Conservation (phyloP, 495 filamentous ascomycete genomes). For the Extremus antarcticus region DNA sequence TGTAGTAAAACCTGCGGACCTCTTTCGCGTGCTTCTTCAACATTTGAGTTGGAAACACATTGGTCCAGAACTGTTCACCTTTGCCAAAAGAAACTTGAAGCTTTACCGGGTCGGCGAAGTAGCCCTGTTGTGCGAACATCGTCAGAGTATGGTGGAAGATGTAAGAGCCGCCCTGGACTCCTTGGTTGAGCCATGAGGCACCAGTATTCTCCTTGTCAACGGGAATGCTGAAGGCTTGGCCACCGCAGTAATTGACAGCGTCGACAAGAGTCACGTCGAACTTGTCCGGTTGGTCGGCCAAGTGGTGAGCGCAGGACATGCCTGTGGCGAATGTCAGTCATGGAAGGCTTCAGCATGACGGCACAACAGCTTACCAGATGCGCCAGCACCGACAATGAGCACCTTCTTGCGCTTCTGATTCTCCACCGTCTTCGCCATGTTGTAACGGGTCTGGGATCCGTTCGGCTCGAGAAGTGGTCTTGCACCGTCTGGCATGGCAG, state of each 20-base stretch:
- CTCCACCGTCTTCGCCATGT: constrained; percentile 19
- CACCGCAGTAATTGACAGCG: constrained; percentile 55
- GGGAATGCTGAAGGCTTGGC: constrained; percentile 69
- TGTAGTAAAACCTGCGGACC: constrained; percentile 52
- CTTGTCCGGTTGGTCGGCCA: constrained; percentile 61
- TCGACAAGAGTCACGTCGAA: constrained; percentile 71
- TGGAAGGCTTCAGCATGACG: not conserved
- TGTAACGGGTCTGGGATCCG: constrained; percentile 18
- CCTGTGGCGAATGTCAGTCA: constrained; percentile 19
- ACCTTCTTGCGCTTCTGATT: constrained; percentile 25
- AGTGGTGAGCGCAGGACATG: constrained; percentile 64
- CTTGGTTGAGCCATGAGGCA: constrained; percentile 71
- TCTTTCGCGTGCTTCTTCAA: constrained; percentile 52
- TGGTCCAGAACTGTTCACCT: constrained; percentile 67
- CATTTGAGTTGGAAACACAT: constrained; percentile 63
- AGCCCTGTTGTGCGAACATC: constrained; percentile 60
- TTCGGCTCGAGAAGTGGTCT: constrained; percentile 14
- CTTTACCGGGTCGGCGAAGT: constrained; percentile 56
- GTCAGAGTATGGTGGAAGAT: constrained; percentile 76
- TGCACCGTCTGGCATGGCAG: constrained; percentile 10
- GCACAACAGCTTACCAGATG: constrained; percentile 24
- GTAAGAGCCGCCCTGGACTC: constrained; percentile 68
- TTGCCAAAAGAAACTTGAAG: constrained; percentile 78
- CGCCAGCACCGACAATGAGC: constrained; percentile 32
- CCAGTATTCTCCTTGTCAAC: constrained; percentile 57